Base-by-base conservation (phyloP, 2,329 filamentous ascomycete species). In the Scedosporium boydii region DNA sequence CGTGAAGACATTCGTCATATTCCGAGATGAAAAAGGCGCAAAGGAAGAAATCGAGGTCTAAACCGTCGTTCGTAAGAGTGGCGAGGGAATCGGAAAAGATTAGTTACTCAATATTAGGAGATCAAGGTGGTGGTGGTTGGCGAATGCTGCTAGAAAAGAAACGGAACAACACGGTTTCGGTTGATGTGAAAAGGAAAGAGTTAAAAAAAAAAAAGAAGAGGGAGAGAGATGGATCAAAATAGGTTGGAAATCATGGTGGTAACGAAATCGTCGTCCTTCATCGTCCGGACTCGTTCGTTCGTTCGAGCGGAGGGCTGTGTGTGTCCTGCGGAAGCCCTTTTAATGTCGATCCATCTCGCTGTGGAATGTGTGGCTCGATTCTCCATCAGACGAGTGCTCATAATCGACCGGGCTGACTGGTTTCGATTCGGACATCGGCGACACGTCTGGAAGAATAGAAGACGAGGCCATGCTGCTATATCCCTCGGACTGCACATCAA, bases 381-480 rank as follows among this genome's bases (percentile, higher is more conserved):
- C 60, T 10, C 60, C 60, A 48, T 62, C 60, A 7, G 60, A 56
- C 16, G 51, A 53, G 41, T 56, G 60, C 7, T 62, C 60, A 21
- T 60, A 46, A 26, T 62, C 48, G 18, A 41, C 12, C 10, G 18
- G 59, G 12, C 44, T 61, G n/a, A 18, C 51, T 41, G 48, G 48
- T 34, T 57, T 51, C 48, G 48, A 57, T 14, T 53, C 60, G 6
- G n/a, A n/a, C 14, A 42, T 60, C 9, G 59, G 23, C 6, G 59
- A 57, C 6, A 27, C 48, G 34, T 27, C 46, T 16, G 60, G 60
- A 10, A 62, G 53, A 16, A 62, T 58, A n/a, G 60, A 29, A 48
- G 60, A 62, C 21, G 79, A 82, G 18, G 75, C 72, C 64, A 80
- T 72, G 67, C 78, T 78, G 62, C 73, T 74, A 65, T 77, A 81